Percentiles rank a stretch among this genome's conserved stretches.
These are phyloP conservation scores for Candida sphagnicola DNA, from an alignment of 805 yeast genomes.

Conservation along the genomic window DNA sequence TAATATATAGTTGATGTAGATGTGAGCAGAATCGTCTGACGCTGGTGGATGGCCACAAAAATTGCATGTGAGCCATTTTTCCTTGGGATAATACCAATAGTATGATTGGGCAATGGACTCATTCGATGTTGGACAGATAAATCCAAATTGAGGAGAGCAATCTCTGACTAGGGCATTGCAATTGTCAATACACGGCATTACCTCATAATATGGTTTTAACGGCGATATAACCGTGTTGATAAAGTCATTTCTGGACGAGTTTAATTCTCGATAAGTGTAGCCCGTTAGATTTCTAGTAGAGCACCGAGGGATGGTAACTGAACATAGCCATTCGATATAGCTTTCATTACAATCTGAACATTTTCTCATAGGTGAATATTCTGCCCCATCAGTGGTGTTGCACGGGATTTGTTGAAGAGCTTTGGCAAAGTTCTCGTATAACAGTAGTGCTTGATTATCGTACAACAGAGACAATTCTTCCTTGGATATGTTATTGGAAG, in stretches of 20 bases:
- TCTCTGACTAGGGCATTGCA: slow-evolving; percentile 77
- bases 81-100: slow-evolving; percentile 32
- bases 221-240: slow-evolving; percentile 48
- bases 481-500: slow-evolving; percentile 8
- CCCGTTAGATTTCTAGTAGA: slow-evolving; percentile 46
- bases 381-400: slow-evolving; percentile 58
- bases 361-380: slow-evolving; percentile 68
- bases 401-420: slow-evolving; percentile 78
- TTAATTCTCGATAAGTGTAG: slow-evolving; percentile 43
- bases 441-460: slow-evolving; percentile 55
- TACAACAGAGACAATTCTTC: slow-evolving; percentile 37
- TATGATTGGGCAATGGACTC: slow-evolving; percentile 37
- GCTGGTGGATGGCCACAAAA: slow-evolving; percentile 23
- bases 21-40: slow-evolving; percentile 7
- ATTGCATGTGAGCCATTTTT: slow-evolving; percentile 32
- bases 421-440: slow-evolving; percentile 64
- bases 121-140: slow-evolving; percentile 61
- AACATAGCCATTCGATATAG: slow-evolving; percentile 85
- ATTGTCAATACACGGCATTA: slow-evolving; percentile 79
- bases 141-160: slow-evolving; percentile 77
- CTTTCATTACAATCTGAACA: slow-evolving; percentile 71
- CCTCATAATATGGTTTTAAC: slow-evolving; percentile 68
- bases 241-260: slow-evolving; percentile 56
- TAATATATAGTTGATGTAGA: slow-evolving; percentile 13
- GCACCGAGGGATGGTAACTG: slow-evolving; percentile 86